Base-by-base conservation (phyloP, 352 stramenopile genomes). In the Saprolegnia parasitica region DNA sequence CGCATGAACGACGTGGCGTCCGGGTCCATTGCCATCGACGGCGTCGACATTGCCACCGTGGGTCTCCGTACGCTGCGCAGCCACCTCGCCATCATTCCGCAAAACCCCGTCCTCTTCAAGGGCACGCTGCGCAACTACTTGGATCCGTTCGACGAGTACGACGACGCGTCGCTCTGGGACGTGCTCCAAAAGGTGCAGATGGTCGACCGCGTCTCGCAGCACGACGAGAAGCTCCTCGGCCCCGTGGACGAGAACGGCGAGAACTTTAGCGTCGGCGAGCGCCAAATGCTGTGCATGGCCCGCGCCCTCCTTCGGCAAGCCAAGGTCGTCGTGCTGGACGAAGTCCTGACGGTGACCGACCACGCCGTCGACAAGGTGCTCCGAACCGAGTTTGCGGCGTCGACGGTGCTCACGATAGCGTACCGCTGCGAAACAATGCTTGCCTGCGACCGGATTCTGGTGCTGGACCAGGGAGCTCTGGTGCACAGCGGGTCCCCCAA, bases 401-500 rank as follows among this genome's bases (percentile, higher is more conserved):
- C 87, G 16, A 99, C 96, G 18, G 84, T 98, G 21, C 81, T 99
- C 10, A 97, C 96, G 0, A 97, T 98, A 67, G 96, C 96, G 0
- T 95, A 98, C 76, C 78, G 96, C 20, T 76, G 98, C 2, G 90
- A 98, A 67, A 98, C 96, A 18, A 96, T 98, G 55, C 82, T 98
- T 64, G 89, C 97, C 39, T 95, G 88, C 72, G 91, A 98, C 67
- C 78, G 80, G 20, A 86, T 98, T 50, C 73, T 82, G 49, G 78
- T 84, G 23, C 79, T 84, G 5, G 96, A 98, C 67, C 74, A 88
- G 35, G 96, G 97, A 10, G 75, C 78, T 45, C 81, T 96, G 20
- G 89, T 83, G 8, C 89, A 98, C 68, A 90, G 93, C 66, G 95
- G 88, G 39, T 50, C 84, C 5, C 92, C 95, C 18, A 55, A 71